Evolutionary conservation across 2,329 filamentous ascomycete genomes (phyloP).

Genomic region (Venturia carpophila): DNA sequence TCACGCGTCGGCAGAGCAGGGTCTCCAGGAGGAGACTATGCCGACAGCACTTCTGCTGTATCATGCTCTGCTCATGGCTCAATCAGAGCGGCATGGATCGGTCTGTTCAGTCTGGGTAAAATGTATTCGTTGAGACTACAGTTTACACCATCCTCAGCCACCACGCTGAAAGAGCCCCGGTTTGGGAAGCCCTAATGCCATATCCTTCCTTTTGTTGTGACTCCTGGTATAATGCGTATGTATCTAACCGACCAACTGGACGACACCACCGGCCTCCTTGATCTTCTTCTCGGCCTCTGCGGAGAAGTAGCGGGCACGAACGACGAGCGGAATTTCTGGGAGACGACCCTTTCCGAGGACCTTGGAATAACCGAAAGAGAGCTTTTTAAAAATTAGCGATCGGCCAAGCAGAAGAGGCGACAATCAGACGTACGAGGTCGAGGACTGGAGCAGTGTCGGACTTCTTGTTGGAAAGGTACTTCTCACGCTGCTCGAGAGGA

Average conservation of each 20-base stretch:
- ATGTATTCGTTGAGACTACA: constrained; percentile 29
- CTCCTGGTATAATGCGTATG: constrained; percentile 18
- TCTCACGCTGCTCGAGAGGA: constrained; percentile 83
- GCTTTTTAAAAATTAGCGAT: background rate
- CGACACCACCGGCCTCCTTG: constrained; percentile 90
- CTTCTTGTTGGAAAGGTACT: constrained; percentile 75
- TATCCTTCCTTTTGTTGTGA: constrained; percentile 16
- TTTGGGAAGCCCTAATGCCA: constrained; percentile 3
- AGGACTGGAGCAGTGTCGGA: constrained; percentile 92
- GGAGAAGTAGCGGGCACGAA: constrained; percentile 91
- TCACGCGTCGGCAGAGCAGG: background rate
- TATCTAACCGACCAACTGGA: constrained; percentile 85
- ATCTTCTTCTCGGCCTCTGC: constrained; percentile 98
- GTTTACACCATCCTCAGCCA: constrained; percentile 42
- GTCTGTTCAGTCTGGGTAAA: constrained; percentile 42
- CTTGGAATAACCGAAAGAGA: constrained; percentile 84
- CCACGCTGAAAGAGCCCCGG: constrained; percentile 40
- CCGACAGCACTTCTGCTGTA: background rate
- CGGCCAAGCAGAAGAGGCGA: too few relatives aligned
- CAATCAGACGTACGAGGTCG: constrained; percentile 56
- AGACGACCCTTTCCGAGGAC: constrained; percentile 97
- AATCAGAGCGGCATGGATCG: constrained; percentile 20
- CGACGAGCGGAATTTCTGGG: constrained; percentile 85
- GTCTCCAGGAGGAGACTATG: constrained; percentile 1
- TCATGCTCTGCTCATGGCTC: constrained; percentile 1